These are phyloP conservation scores for Penicillium sp. DNA, from an alignment of 2,329 filamentous ascomycete genomes.

Conservation along the genomic window DNA sequence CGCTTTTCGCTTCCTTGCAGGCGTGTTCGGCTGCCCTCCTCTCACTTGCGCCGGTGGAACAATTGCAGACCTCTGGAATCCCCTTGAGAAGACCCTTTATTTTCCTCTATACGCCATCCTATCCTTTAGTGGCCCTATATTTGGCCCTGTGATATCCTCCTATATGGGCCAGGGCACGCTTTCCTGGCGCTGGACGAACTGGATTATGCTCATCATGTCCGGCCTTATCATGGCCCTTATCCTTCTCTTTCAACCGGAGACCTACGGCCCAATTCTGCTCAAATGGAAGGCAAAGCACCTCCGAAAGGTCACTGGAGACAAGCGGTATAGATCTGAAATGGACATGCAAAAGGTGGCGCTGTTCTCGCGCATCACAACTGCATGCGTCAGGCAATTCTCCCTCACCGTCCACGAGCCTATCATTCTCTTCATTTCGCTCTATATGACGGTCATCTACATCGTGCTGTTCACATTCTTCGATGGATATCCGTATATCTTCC, in stretches of 20 bases:
- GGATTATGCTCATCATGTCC: slow-evolving; percentile 49
- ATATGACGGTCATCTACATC: slow-evolving; percentile 44
- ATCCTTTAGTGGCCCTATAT: slow-evolving; percentile 41
- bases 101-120: slow-evolving; percentile 58
- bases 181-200: slow-evolving; percentile 51
- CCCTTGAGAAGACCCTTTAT: slow-evolving; percentile 52
- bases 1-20: slow-evolving; percentile 56
- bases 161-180: slow-evolving; percentile 23
- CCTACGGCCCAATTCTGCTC: slow-evolving; percentile 51
- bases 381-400: slow-evolving; percentile 53
- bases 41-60: slow-evolving; percentile 52
- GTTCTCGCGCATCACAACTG: slow-evolving; percentile 47
- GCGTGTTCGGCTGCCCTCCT: slow-evolving; percentile 52
- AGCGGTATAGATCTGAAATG: slow-evolving; percentile 46
- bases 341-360: slow-evolving; percentile 53
- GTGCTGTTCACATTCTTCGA: slow-evolving; percentile 47
- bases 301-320: slow-evolving; percentile 47
- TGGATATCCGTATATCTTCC: slow-evolving; percentile 59
- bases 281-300: slow-evolving; percentile 50
- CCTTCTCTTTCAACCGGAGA: slow-evolving; percentile 55
- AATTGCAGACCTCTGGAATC: slow-evolving; percentile 52
- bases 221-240: slow-evolving; percentile 37
- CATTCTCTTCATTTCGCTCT: slow-evolving; percentile 37
- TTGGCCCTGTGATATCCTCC: slow-evolving; percentile 28
- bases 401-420: slow-evolving; percentile 54